Conservation (phyloP, 441 rosid genomes). For the Flueggea neowawraea region DNA sequence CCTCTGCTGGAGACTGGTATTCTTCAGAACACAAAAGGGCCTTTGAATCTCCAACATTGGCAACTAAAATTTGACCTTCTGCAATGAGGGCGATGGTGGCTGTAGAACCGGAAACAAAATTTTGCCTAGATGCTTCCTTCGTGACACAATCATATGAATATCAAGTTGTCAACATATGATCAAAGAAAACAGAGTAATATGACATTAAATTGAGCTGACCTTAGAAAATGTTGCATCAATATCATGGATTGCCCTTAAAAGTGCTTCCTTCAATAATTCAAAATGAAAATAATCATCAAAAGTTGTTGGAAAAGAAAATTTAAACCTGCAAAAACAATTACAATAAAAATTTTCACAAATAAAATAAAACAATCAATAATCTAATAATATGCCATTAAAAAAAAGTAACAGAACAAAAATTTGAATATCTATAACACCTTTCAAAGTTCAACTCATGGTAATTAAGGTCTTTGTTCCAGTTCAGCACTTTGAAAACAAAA, state of each 20-base stretch:
- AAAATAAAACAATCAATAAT: background rate
- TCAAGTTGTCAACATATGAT: background rate
- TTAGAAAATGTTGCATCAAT: constrained; percentile 78
- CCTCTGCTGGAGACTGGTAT: constrained; percentile 75
- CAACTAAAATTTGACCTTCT: constrained; percentile 79
- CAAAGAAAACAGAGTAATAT: background rate
- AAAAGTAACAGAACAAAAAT: constrained; percentile 3
- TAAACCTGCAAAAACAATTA: constrained; percentile 42
- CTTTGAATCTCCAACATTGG: constrained; percentile 93
- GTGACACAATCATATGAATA: constrained; percentile 20
- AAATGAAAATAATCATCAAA: constrained; percentile 71
- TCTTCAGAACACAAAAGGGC: constrained; percentile 88
- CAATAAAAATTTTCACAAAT: too few species aligned
- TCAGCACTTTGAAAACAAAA: constrained; percentile 39
- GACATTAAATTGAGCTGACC: constrained; percentile 29
- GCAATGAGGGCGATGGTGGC: constrained; percentile 81
- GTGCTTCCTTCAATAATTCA: constrained; percentile 83
- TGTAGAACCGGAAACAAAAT: constrained; percentile 78
- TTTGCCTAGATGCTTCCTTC: constrained; percentile 77
- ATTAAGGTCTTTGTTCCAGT: constrained; percentile 43
- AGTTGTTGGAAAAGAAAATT: constrained; percentile 41
- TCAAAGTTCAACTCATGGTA: constrained; percentile 42
- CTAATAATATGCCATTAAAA: background rate
- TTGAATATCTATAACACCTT: constrained; percentile 43
- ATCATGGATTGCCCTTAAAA: constrained; percentile 86